Conservation (phyloP, 2,329 filamentous ascomycete genomes). For the Chaetomium strumarium region DNA sequence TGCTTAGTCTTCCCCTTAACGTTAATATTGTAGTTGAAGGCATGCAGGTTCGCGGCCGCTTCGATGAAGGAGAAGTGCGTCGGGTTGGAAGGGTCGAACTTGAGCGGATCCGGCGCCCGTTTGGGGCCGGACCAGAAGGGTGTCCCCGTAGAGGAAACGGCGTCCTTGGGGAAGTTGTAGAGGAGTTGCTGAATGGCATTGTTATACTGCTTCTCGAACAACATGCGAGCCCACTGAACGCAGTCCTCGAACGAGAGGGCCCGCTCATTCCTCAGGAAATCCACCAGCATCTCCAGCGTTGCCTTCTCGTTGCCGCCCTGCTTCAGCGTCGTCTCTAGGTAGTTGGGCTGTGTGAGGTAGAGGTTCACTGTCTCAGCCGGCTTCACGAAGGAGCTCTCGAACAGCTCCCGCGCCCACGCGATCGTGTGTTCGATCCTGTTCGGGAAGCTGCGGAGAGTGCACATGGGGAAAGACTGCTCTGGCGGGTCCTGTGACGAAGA, state of each 20-base stretch:
- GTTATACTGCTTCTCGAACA: slow-evolving; percentile 96
- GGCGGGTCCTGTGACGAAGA: slow-evolving; percentile 92
- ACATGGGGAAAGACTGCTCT: slow-evolving; percentile 99
- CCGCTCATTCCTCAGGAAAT: slow-evolving; percentile 87
- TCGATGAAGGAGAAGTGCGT: slow-evolving; percentile 87
- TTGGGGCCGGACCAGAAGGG: slow-evolving; percentile 98
- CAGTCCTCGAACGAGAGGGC: slow-evolving; percentile 92
- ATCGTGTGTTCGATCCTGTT: slow-evolving; percentile 99
- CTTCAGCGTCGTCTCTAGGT: slow-evolving; percentile 79
- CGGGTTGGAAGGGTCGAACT: slow-evolving; percentile 77
- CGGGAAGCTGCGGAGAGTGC: slow-evolving; percentile 92
- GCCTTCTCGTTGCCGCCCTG: slow-evolving; percentile 93
- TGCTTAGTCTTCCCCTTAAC: slow-evolving; percentile 65
- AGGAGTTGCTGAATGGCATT: slow-evolving; percentile 93
- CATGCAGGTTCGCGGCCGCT: slow-evolving; percentile 84
- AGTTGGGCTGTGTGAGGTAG: slow-evolving; percentile 87
- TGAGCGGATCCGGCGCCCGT: slow-evolving; percentile 85
- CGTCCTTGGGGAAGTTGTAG: slow-evolving; percentile 96
- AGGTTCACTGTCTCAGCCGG: slow-evolving; percentile 91
- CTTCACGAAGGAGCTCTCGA: slow-evolving; percentile 89
- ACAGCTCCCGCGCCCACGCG: slow-evolving; percentile 93
- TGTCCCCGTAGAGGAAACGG: slow-evolving; percentile 77
- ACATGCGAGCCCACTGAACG: slow-evolving; percentile 85
- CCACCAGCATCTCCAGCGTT: slow-evolving; percentile 81
- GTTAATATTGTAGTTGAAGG: slow-evolving; percentile 97